Evolutionary conservation across 306 rosid species (phyloP).

Genomic region (Sophora flavescens): DNA sequence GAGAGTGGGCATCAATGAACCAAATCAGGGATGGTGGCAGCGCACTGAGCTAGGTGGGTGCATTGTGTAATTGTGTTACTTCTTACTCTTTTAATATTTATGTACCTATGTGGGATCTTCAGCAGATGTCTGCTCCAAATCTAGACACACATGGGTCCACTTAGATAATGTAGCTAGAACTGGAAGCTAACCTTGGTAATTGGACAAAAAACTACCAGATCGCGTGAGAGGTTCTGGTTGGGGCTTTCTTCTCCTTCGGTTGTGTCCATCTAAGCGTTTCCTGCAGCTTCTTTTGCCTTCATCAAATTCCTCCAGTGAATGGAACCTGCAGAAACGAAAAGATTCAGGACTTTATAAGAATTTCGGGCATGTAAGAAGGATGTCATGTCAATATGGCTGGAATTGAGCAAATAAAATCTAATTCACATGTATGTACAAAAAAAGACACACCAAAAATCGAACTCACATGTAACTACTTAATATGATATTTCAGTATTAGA

Average conservation of each 20-base stretch:
- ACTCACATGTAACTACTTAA: constrained; percentile 3
- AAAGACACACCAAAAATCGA: background rate
- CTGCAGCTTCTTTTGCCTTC: constrained; percentile 98
- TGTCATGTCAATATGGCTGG: background rate
- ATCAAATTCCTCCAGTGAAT: constrained; percentile 92
- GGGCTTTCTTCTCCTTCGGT: constrained; percentile 94
- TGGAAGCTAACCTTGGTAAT: constrained; percentile 71
- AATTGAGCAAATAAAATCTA: constrained; percentile 7
- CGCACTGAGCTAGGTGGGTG: constrained; percentile 40
- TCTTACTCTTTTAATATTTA: constrained; percentile 47
- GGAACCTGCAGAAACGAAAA: constrained; percentile 67
- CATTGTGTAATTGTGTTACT: constrained; percentile 34
- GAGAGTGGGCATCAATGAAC: constrained; percentile 47
- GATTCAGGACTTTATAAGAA: background rate
- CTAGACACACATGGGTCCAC: constrained; percentile 51
- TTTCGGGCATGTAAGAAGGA: background rate
- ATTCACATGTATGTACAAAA: background rate
- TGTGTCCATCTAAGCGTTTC: constrained; percentile 95
- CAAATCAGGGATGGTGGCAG: constrained; percentile 48
- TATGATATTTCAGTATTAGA: too few relatives aligned
- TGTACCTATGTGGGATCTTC: constrained; percentile 53
- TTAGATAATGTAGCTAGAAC: constrained; percentile 37
- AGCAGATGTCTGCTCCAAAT: constrained; percentile 57
- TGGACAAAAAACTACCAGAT: constrained; percentile 60
- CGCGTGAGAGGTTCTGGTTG: constrained; percentile 70